Evolutionary conservation across 306 rosid species (phyloP), one percentile per base, ranked within the genome.

Genomic region (Cicer bijugum): DNA sequence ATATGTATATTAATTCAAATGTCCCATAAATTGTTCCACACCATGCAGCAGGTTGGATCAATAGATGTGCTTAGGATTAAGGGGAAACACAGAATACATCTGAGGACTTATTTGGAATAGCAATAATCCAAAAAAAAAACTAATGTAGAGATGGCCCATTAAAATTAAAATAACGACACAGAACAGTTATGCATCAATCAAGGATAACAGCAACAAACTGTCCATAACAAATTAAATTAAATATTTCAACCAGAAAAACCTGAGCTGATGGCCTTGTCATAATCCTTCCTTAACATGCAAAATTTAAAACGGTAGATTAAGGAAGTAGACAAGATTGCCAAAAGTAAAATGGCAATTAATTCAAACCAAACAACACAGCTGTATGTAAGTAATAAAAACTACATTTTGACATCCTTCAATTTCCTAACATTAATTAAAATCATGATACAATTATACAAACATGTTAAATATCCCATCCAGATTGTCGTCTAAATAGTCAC

Each of bases 181-280:
- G 0, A 37, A 15, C 45, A 66, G 28, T 11, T 43, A 39, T 47
- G 42, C 52, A 55, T 47, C 71, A 71, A 55, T 10, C 35, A 69
- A 40, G 33, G 42, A 45, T 11, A 64, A 28, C 51, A 50, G 9
- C 66, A 5, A 38, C 19, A 40, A 68, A 46, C 10, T 59, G 19
- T 56, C 23, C 15, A 47, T 12, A 64, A 46, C 63, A 74, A 46
- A 55, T 44, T 20, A 33, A 67, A 67, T 20, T 12, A 67, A n/a
- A 60, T 38, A 77, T 38, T 43, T 68, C 50, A 46, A 75, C 28
- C 55, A 38, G 11, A 47, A 47, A 52, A 53, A 71, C 28, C 35
- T 39, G 23, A 3, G 53, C 14, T 4, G 23, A 44, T 3, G 20
- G 6, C 33, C 33, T 63, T 33, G 37, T 37, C 5, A 53, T 44